These are phyloP conservation scores for Diaporthe amygdali DNA, from an alignment of 2,329 filamentous ascomycete genomes.

Conservation along the genomic window DNA sequence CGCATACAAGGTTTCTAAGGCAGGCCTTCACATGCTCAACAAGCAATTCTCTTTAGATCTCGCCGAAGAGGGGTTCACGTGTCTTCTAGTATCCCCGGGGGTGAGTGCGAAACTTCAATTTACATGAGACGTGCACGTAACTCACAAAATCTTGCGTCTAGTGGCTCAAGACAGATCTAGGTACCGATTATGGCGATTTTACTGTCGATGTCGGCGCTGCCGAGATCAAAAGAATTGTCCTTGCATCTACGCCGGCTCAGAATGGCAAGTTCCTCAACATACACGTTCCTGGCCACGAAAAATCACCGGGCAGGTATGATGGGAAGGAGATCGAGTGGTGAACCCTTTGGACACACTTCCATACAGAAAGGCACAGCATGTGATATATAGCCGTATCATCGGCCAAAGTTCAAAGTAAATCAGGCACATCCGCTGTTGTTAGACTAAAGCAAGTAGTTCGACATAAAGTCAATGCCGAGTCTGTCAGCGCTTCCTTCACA, in stretches of 20 bases:
- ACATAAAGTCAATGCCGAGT: no score
- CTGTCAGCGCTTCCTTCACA: no score
- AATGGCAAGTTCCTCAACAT: neutral
- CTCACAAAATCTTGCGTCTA: neutral
- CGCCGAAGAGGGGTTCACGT: neutral
- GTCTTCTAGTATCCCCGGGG: neutral
- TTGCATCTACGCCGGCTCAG: no score
- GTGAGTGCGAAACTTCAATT: neutral
- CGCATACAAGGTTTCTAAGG: neutral
- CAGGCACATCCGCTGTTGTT: no score
- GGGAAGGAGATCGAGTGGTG: neutral
- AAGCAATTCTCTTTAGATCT: neutral
- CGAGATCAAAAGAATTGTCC: no score
- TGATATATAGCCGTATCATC: neutral
- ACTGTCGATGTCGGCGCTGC: no score
- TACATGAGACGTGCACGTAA: neutral
- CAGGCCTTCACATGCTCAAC: neutral
- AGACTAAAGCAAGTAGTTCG: neutral
- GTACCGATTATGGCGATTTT: no score
- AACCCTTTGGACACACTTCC: no score
- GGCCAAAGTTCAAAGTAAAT: neutral
- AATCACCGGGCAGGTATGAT: neutral
- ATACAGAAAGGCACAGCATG: no score
- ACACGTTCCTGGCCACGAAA: neutral
- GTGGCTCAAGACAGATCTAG: constrained; percentile 3